A percentile compares a stretch with the other conserved stretches of the same genome.
Evolutionary conservation across 768 basidiomycete species (phyloP).

Genomic region (Pleurotus platypus): DNA sequence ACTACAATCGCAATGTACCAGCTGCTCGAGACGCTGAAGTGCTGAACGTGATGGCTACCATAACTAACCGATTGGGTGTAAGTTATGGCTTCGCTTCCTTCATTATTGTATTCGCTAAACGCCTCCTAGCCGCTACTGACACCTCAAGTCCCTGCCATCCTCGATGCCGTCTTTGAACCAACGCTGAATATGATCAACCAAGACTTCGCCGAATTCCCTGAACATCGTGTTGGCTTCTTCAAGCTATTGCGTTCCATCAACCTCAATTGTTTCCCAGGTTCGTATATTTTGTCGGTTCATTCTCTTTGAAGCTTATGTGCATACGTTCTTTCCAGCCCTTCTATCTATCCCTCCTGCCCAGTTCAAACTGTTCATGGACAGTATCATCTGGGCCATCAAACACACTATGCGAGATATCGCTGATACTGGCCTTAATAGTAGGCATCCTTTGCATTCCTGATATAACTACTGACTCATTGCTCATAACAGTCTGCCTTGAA

Average conservation of each 20-base stretch:
- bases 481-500: conserved; percentile 75
- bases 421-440: conserved; percentile 81
- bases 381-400: conserved; percentile 99
- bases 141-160: conserved; percentile 89
- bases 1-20: conserved; percentile 93
- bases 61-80: conserved; percentile 85
- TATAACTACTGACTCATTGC: background rate
- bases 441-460: conserved; percentile 18
- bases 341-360: conserved; percentile 84
- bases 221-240: conserved; percentile 97
- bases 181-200: conserved; percentile 99
- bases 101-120: background rate
- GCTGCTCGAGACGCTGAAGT: conserved; percentile 95
- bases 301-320: conserved; percentile 1
- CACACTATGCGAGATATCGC: conserved; percentile 99
- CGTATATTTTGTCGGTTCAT: conserved; percentile 14
- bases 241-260: conserved; percentile 92
- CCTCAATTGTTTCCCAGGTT: conserved; percentile 92
- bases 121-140: conserved; percentile 68
- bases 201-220: conserved; percentile 98
- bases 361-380: conserved; percentile 98
- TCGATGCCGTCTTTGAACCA: conserved; percentile 96
- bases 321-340: conserved; percentile 47
- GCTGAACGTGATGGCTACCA: conserved; percentile 94
- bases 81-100: conserved; percentile 23